Percentiles rank a stretch among this genome's conserved stretches.
Conservation (phyloP, 495 filamentous ascomycete species). For the Bathelium albidoporum region DNA sequence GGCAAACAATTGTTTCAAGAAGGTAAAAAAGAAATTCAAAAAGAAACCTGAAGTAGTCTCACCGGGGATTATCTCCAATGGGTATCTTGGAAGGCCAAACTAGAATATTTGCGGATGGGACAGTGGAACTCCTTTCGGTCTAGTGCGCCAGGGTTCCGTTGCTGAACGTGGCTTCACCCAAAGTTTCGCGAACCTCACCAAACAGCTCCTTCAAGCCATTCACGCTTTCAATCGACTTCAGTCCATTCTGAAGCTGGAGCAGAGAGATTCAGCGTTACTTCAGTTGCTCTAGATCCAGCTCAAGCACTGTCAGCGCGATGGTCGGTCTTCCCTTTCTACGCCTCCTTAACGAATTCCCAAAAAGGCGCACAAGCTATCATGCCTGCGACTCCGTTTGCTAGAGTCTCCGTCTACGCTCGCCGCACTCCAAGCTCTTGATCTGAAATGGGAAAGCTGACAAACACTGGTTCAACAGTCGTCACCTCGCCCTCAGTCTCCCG, state of each 20-base stretch:
- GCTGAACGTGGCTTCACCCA: slow-evolving; percentile 1
- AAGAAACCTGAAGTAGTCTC: too few relatives aligned
- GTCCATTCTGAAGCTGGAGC: neutral
- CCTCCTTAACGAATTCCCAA: too few relatives aligned
- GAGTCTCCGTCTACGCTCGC: too few relatives aligned
- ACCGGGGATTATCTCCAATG: too few relatives aligned
- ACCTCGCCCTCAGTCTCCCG: slow-evolving; percentile 59
- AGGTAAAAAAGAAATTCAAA: too few relatives aligned
- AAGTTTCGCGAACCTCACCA: neutral
- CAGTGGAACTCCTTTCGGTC: neutral
- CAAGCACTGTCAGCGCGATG: neutral
- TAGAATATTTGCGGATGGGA: too few relatives aligned
- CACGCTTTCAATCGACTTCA: neutral
- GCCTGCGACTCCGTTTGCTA: neutral
- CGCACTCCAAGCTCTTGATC: neutral
- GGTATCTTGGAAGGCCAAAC: too few relatives aligned
- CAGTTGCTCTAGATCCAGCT: too few relatives aligned
- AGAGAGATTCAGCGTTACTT: neutral
- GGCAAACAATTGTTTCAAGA: too few relatives aligned
- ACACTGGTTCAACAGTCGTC: slow-evolving; percentile 47
- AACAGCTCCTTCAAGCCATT: neutral
- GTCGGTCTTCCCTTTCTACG: neutral
- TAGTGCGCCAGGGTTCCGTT: neutral
- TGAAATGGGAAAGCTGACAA: neutral
- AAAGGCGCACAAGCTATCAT: too few relatives aligned